A percentile compares a stretch with the other conserved stretches of the same genome.
phyloP scores from a whole-genome alignment of 2,329 filamentous ascomycete genomes.

The Colletotrichum aenigma region DNA sequence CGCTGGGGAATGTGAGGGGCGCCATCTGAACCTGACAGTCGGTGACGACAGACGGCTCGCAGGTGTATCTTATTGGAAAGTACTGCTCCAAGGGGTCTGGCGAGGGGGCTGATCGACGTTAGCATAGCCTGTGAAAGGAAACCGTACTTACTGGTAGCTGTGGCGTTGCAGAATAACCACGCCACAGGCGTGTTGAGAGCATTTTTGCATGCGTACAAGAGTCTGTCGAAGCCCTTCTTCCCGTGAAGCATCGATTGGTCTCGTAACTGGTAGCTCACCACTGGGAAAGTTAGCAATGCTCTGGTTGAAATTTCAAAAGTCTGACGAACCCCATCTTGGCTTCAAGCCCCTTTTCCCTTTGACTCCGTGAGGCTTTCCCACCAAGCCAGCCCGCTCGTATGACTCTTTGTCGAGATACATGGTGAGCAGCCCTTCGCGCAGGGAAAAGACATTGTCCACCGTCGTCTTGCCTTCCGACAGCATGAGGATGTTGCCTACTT shows the following conservation, averaged over 20 bases:
- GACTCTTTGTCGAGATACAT: constrained; percentile 81
- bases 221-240: constrained; percentile 80
- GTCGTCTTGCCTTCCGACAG: constrained; percentile 77
- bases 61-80: constrained; percentile 46
- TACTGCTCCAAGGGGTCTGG: constrained; percentile 54
- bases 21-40: constrained; percentile 33
- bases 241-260: constrained; percentile 79
- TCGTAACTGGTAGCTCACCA: constrained; percentile 78
- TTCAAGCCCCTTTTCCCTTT: constrained; percentile 66
- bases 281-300: constrained; percentile 48
- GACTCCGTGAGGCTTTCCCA: constrained; percentile 68
- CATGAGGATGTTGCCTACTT: constrained; percentile 77
- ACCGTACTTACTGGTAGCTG: constrained; percentile 40
- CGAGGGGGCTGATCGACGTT: constrained; percentile 43
- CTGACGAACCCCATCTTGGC: constrained; percentile 71
- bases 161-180: constrained; percentile 80
- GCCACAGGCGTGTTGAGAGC: constrained; percentile 70
- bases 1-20: constrained; percentile 27
- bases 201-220: constrained; percentile 79
- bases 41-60: constrained; percentile 32
- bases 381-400: constrained; percentile 83
- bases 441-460: constrained; percentile 73
- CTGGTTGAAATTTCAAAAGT: neutral
- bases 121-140: constrained; percentile 20
- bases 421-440: constrained; percentile 72